Percentiles rank a stretch among this genome's conserved stretches.
phyloP scores from a whole-genome alignment of 306 rosid species.

The Prosopis cineraria region DNA sequence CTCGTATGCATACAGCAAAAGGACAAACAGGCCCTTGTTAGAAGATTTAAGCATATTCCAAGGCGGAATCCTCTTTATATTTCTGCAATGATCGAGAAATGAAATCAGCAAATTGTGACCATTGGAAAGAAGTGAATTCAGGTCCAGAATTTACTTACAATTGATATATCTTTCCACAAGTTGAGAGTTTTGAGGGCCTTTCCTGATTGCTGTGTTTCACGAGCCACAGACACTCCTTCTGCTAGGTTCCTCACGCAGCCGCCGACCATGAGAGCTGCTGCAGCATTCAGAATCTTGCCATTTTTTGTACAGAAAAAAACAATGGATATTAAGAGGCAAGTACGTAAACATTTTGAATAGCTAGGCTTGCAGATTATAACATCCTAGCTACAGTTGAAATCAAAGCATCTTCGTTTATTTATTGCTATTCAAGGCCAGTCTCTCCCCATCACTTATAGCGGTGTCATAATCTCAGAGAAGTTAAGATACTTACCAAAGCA shows the following conservation, averaged over 20 bases:
- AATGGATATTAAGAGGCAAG: conserved; percentile 13
- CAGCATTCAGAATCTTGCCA: conserved; percentile 80
- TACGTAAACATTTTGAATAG: background rate
- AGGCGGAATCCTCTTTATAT: background rate
- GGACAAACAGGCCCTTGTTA: background rate
- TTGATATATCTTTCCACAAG: conserved; percentile 63
- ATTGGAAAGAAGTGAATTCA: background rate
- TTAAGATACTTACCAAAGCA: conserved; percentile 71
- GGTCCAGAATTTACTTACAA: conserved; percentile 47
- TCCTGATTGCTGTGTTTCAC: conserved; percentile 77
- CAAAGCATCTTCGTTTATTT: background rate
- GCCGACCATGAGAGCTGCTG: conserved; percentile 79
- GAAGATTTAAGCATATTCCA: background rate
- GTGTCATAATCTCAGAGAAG: background rate
- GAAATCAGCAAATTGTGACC: background rate
- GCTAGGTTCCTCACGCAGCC: conserved; percentile 61
- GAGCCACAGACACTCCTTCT: conserved; percentile 77
- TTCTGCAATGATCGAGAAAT: background rate
- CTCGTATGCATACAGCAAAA: background rate
- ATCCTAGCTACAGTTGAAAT: conserved; percentile 7
- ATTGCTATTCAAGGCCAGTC: conserved; percentile 13
- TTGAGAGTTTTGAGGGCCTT: conserved; percentile 75
- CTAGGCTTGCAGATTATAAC: background rate
- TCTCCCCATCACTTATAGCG: background rate
- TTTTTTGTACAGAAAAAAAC: conserved; percentile 22